A percentile compares a stretch with the other conserved stretches of the same genome.
Conservation (phyloP, 495 filamentous ascomycete genomes). For the Niebla homalea region DNA sequence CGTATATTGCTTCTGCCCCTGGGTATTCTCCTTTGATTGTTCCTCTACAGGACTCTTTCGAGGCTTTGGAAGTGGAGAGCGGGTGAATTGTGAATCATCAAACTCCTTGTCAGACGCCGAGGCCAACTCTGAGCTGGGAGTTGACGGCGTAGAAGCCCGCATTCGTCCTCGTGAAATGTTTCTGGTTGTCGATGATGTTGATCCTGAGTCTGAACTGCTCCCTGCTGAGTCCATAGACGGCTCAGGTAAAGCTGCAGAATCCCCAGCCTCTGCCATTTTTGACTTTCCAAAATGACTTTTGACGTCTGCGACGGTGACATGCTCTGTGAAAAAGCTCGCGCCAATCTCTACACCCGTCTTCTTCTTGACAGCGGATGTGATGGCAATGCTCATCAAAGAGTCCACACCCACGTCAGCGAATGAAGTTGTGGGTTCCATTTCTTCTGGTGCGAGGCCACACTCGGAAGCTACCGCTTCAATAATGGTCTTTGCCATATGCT, state of each 20-base stretch:
- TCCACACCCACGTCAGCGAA: constrained; percentile 35
- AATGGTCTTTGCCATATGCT: too few species aligned
- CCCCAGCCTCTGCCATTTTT: background rate
- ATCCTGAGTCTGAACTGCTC: background rate
- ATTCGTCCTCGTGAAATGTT: too few species aligned
- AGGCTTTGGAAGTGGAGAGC: too few species aligned
- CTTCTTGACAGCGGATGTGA: constrained; percentile 42
- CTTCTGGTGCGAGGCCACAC: constrained; percentile 36
- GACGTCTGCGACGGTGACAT: constrained; percentile 15
- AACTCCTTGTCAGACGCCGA: too few species aligned
- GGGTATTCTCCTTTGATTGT: too few species aligned
- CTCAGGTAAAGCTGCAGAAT: too few species aligned
- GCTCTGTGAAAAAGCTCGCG: constrained; percentile 7
- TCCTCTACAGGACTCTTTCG: too few species aligned
- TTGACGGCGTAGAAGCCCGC: too few species aligned
- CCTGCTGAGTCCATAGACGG: too few species aligned
- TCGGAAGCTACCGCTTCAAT: constrained; percentile 38
- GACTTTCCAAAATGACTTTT: background rate
- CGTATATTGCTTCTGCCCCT: too few species aligned
- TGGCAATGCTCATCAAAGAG: constrained; percentile 38
- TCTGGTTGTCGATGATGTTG: background rate
- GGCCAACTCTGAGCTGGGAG: too few species aligned
- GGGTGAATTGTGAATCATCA: too few species aligned
- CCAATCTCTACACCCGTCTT: constrained; percentile 7
- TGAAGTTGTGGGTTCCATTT: constrained; percentile 40